Evolutionary conservation across 1,284 basidiomycete genomes (phyloP).

Genomic region (Irpex rosettiformis): DNA sequence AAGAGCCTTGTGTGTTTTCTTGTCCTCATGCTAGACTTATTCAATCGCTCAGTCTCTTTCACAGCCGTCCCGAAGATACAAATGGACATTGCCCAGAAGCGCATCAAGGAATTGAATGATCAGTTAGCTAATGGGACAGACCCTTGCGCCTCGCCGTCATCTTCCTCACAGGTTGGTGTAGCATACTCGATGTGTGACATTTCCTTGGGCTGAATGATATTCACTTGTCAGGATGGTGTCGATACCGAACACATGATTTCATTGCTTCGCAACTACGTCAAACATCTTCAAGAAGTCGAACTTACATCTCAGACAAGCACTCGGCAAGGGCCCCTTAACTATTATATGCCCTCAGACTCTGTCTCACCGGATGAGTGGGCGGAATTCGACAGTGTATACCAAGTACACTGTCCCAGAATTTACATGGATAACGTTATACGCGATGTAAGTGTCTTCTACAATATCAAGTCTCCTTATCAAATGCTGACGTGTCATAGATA

Average conservation of each 20-base stretch:
- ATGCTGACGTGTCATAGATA: slow-evolving; percentile 42
- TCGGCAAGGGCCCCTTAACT: slow-evolving; percentile 38
- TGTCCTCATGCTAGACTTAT: slow-evolving; percentile 1
- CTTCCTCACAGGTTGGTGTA: slow-evolving; percentile 1
- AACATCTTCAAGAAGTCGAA: slow-evolving; percentile 49
- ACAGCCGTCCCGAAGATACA: slow-evolving; percentile 71
- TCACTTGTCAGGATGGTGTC: slow-evolving; percentile 9
- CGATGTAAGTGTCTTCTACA: slow-evolving; percentile 21
- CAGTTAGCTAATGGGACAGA: slow-evolving; percentile 17
- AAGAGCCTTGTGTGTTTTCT: slow-evolving; percentile 60
- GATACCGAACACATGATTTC: slow-evolving; percentile 46
- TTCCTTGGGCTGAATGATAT: background rate
- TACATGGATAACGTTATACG: slow-evolving; percentile 76
- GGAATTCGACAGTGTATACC: slow-evolving; percentile 88
- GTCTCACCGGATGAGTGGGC: slow-evolving; percentile 72
- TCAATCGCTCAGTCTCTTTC: background rate
- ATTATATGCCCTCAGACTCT: slow-evolving; percentile 64
- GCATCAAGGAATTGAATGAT: slow-evolving; percentile 47
- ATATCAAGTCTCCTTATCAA: background rate
- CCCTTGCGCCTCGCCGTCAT: slow-evolving; percentile 12
- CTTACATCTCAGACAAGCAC: slow-evolving; percentile 32
- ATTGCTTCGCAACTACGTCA: slow-evolving; percentile 60
- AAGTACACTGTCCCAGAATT: slow-evolving; percentile 86
- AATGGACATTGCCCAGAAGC: slow-evolving; percentile 55
- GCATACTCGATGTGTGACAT: background rate